phyloP scores from a whole-genome alignment of 1,284 basidiomycete genomes.

The Microbotryum scabiosae region DNA sequence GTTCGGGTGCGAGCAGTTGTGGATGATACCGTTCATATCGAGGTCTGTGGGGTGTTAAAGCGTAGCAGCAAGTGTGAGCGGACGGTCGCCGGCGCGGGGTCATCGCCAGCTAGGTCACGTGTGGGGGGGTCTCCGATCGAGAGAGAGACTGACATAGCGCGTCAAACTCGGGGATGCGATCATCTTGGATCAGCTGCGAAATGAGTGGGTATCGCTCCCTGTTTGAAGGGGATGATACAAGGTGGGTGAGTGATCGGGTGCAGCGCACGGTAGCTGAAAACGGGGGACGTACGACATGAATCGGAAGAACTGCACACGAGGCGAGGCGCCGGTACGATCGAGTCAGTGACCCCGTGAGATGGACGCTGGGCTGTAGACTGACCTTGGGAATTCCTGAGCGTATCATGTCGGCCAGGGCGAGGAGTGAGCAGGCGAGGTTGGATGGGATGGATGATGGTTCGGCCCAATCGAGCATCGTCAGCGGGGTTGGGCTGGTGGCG shows the following conservation, averaged over 20 bases:
- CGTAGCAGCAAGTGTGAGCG: neutral
- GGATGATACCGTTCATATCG: constrained; percentile 98
- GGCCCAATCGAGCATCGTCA: too few species aligned
- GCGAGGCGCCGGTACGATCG: neutral
- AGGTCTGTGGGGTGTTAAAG: constrained; percentile 46
- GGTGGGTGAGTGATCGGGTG: too few species aligned
- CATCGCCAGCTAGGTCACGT: too few species aligned
- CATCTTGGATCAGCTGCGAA: constrained; percentile 92
- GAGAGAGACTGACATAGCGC: constrained; percentile 14
- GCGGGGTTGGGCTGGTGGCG: too few species aligned
- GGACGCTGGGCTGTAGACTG: neutral
- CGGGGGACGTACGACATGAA: constrained; percentile 30
- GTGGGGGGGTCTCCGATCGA: neutral
- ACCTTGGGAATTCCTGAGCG: constrained; percentile 31
- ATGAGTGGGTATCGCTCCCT: constrained; percentile 97
- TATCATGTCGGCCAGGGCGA: neutral
- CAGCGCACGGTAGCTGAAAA: neutral
- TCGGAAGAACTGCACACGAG: constrained; percentile 29
- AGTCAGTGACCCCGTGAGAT: neutral
- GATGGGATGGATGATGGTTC: too few species aligned
- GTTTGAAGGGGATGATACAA: neutral
- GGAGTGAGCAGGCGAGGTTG: neutral
- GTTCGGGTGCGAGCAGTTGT: constrained; percentile 91
- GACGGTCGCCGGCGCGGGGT: too few species aligned
- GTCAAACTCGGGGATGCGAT: constrained; percentile 80